These are phyloP conservation scores for sweet orange (Citrus sinensis) DNA, from an alignment of 345 rosid genomes.

Conservation along the genomic window DNA sequence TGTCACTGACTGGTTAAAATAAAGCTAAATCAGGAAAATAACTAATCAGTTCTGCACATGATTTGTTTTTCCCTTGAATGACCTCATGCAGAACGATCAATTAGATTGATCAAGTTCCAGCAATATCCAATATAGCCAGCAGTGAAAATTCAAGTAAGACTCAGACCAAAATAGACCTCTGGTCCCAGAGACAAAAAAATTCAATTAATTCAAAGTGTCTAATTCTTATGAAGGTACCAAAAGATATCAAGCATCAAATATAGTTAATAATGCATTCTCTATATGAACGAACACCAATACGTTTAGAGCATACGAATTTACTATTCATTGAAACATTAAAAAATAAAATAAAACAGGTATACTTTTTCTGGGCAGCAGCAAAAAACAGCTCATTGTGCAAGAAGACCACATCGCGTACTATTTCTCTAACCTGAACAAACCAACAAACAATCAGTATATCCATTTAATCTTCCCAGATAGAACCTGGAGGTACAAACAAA, in stretches of 20 bases:
- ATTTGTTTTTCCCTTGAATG: neutral
- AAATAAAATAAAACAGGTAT: neutral
- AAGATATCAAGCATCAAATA: neutral
- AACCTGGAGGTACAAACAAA: neutral
- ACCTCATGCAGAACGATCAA: neutral
- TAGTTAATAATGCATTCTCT: neutral
- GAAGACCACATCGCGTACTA: conserved; percentile 80
- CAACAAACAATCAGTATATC: conserved; percentile 8
- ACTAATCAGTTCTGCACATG: neutral
- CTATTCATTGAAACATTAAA: neutral
- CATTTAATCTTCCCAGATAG: neutral
- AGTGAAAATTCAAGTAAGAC: neutral
- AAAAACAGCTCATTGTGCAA: conserved; percentile 83
- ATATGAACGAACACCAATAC: neutral
- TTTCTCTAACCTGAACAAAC: conserved; percentile 80
- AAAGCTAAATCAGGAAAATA: neutral
- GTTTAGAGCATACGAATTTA: neutral
- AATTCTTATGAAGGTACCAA: neutral
- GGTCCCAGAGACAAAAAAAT: neutral
- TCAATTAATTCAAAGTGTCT: neutral
- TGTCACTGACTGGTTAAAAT: neutral
- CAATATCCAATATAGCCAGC: neutral
- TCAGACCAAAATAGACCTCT: neutral
- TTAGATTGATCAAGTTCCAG: neutral
- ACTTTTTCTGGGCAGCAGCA: conserved; percentile 98